Evolutionary conservation across 1,139 yeast genomes (phyloP), one percentile per base, ranked within the genome.

Genomic region (Protomyces inundatus): DNA sequence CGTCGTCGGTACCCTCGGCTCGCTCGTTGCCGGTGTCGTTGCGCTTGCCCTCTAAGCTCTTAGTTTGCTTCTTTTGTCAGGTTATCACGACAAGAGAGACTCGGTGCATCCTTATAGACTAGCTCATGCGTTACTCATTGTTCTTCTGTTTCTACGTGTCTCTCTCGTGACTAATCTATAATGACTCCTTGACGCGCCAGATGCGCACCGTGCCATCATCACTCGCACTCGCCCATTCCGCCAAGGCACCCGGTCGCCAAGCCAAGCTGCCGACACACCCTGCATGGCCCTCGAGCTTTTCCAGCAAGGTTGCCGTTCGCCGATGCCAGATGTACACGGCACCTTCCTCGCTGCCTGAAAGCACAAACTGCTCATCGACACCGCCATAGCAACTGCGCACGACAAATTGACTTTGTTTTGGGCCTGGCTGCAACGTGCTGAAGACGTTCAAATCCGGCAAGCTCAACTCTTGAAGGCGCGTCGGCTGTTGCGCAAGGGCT

Each of bases 381-480:
- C 82, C 82, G 0, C 96, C 96, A 73, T 90, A 87, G 68, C 90
- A 81, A 0, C 96, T 86, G 46, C 97, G 79, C 36, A 91, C 82
- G 52, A 90, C 85, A 71, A 80, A 87, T 37, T 84, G 81, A 42
- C 83, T 81, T 71, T 87, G 95, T 62, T 82, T 81, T 71, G 86
- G 89, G 0, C 97, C 97, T 52, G 82, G 77, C 9, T 14, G 16
- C 69, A 82, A 86, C 69, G 84, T 87, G 65, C 84, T 83, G 45
- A 83, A 80, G 35, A 87, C 74, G 0, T 82, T 74, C 34, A 79
- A 76, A 61, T 77, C 77, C 35, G 77, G 74, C 68, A 83, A 77
- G 70, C 88, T 87, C 95, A 96, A 90, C 6, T 90, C 77, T 70
- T 88, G 95, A 16, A 90, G 75, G 71, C 87, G 95, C 69, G 87